These are phyloP conservation scores for Sphaerostilbella broomeana DNA, from an alignment of 2,329 filamentous ascomycete genomes.

Conservation along the genomic window DNA sequence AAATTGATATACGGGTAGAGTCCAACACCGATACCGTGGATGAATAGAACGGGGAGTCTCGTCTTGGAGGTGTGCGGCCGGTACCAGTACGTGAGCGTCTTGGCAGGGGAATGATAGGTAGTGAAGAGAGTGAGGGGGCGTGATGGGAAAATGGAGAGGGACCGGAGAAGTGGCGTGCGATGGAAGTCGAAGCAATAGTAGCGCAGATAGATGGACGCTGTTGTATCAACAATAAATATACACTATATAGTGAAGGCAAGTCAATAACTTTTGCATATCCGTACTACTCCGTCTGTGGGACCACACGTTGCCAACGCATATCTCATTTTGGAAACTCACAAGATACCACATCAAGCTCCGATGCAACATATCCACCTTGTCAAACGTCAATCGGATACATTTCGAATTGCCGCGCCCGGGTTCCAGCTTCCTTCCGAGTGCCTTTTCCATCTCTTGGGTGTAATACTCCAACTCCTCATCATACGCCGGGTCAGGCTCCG, in stretches of 20 bases:
- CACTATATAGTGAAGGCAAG: constrained; percentile 23
- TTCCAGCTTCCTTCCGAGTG: constrained; percentile 43
- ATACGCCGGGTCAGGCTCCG: constrained; percentile 34
- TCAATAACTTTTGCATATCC: too few species aligned
- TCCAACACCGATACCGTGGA: constrained; percentile 53
- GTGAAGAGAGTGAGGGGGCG: constrained; percentile 43
- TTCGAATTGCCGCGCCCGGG: constrained; percentile 46
- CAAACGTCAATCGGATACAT: constrained; percentile 50
- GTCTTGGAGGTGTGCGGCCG: constrained; percentile 52
- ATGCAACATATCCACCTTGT: constrained; percentile 50
- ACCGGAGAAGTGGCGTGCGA: constrained; percentile 34
- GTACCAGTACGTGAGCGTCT: constrained; percentile 52
- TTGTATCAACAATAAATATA: constrained; percentile 41
- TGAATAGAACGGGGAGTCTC: constrained; percentile 51
- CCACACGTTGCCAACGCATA: not conserved
- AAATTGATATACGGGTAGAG: constrained; percentile 51
- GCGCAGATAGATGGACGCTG: constrained; percentile 27
- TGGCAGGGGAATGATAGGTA: constrained; percentile 38
- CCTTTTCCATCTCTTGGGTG: constrained; percentile 42
- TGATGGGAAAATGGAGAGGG: constrained; percentile 46
- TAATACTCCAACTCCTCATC: constrained; percentile 52
- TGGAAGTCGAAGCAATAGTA: constrained; percentile 43
- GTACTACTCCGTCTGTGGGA: not conserved
- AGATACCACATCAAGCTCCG: constrained; percentile 52
- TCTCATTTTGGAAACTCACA: constrained; percentile 28